Evolutionary conservation across 768 basidiomycete species (phyloP).

Genomic region (Naganishia friedmannii): DNA sequence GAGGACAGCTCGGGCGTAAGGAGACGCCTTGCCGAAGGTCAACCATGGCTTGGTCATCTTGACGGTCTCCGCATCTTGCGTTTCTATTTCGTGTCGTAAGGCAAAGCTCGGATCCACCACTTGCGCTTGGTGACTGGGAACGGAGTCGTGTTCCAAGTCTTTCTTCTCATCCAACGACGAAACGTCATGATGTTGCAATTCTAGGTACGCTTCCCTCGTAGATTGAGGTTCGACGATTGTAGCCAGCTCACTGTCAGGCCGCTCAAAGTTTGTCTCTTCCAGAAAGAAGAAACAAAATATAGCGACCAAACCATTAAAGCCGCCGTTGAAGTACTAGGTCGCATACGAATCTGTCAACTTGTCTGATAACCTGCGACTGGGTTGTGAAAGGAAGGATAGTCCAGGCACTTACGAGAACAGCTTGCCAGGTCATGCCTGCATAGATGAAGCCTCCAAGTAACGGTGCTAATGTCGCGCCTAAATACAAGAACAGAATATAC

Average conservation of each 20-base stretch:
- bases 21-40: neutral
- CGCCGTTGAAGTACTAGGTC: conserved; percentile 26
- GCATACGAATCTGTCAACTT: too few relatives aligned
- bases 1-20: conserved; percentile 24
- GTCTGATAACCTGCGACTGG: too few relatives aligned
- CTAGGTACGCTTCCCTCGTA: neutral
- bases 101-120: neutral
- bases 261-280: conserved; percentile 31
- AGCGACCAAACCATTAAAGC: conserved; percentile 19
- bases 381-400: too few relatives aligned
- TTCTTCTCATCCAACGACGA: neutral
- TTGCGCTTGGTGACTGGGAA: neutral
- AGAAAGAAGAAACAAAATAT: conserved; percentile 34
- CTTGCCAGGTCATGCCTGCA: conserved; percentile 29
- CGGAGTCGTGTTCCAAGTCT: neutral
- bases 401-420: conserved; percentile 24
- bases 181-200: neutral
- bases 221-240: neutral
- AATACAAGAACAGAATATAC: conserved; percentile 28
- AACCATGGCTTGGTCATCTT: neutral
- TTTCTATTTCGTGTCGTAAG: neutral
- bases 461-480: conserved; percentile 26
- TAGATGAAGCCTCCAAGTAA: conserved; percentile 30
- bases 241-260: conserved; percentile 3
- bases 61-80: neutral